Conservation (phyloP, 2,329 filamentous ascomycete genomes). For the Neurospora sp. region DNA sequence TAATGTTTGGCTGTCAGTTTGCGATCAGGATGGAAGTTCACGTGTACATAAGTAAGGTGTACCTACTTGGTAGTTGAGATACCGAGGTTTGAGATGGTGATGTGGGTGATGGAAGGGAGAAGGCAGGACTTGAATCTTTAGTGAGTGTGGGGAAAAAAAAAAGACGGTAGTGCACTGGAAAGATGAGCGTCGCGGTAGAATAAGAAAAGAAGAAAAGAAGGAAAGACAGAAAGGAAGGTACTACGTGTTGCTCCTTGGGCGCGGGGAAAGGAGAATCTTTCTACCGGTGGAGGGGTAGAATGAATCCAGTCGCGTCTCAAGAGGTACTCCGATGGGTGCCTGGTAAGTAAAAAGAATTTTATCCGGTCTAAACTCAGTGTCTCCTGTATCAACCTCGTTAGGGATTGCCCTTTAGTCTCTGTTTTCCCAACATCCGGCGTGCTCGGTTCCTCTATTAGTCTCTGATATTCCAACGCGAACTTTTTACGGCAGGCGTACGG, state of each 20-base stretch:
- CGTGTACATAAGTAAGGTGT: neutral
- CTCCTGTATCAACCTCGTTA: neutral
- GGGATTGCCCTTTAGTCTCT: neutral
- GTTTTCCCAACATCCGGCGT: neutral
- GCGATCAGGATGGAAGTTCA: neutral
- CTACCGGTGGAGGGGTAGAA: neutral
- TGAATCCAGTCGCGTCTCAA: neutral
- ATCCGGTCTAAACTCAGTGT: neutral
- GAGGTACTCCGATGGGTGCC: neutral
- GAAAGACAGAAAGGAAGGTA: neutral
- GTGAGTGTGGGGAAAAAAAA: neutral
- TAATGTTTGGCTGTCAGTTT: neutral
- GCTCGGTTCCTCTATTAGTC: neutral
- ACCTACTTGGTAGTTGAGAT: neutral
- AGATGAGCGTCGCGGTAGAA: neutral
- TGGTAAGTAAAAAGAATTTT: neutral
- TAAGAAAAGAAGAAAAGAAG: neutral
- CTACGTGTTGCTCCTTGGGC: neutral
- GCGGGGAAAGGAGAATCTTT: neutral
- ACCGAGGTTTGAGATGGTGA: neutral
- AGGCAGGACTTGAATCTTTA: neutral
- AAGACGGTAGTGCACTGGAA: neutral
- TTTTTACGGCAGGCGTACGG: neutral
- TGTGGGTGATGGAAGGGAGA: neutral
- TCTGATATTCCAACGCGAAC: neutral